Evolutionary conservation across 305 asterid genomes (phyloP).

Genomic region (Solanum hybrid): DNA sequence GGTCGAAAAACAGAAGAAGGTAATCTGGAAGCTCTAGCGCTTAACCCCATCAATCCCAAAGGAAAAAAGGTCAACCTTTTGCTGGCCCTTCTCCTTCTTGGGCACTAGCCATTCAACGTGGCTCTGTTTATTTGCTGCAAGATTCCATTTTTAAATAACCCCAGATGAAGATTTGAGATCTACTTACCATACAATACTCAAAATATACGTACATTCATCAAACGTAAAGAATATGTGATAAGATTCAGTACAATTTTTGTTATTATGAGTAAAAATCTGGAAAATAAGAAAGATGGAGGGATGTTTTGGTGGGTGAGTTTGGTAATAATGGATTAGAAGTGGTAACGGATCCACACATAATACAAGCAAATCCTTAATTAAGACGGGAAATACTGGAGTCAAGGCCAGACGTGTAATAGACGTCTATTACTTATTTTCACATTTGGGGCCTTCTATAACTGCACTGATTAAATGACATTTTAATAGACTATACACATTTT

Average conservation of each 20-base stretch:
- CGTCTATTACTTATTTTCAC: not conserved
- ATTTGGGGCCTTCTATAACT: not conserved
- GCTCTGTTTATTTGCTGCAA: not conserved
- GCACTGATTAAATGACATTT: not conserved
- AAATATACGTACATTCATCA: not conserved
- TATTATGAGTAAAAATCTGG: not conserved
- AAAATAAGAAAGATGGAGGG: not conserved
- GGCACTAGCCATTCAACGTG: not conserved
- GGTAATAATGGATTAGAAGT: not conserved
- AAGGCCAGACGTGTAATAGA: not conserved
- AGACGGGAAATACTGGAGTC: not conserved
- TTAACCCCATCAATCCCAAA: constrained; percentile 28
- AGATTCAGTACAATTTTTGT: not conserved
- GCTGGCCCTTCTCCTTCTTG: not conserved
- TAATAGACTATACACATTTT: not conserved
- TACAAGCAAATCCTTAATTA: not conserved
- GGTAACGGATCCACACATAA: not conserved
- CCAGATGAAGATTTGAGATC: not conserved
- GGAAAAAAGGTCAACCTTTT: not conserved
- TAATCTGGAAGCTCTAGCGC: constrained; percentile 25
- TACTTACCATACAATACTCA: not conserved
- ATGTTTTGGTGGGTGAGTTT: not conserved
- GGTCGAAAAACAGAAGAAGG: constrained; percentile 23
- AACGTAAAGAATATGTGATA: not conserved
- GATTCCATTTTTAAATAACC: not conserved